Evolutionary conservation across 1,284 basidiomycete genomes (phyloP), one percentile per base, ranked within the genome.

Genomic region (Trichosporon sp.): DNA sequence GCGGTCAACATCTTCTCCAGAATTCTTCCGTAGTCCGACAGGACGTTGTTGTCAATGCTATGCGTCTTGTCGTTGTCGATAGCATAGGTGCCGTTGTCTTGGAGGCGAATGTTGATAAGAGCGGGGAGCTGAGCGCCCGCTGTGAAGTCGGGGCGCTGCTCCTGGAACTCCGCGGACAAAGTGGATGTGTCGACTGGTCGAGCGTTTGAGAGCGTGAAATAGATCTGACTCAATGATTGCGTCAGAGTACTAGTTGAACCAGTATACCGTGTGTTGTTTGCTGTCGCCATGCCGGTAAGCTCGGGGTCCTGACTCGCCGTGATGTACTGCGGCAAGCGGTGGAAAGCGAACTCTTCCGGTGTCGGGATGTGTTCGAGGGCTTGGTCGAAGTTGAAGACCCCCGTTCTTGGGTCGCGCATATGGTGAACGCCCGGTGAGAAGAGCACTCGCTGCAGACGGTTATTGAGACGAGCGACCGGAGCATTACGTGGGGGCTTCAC

Each of bases 171-270:
- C 8, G 78, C 73, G 67, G 87, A 89, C 25, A 93, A 74, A 5
- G 79, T 80, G 2, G 82, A 80, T 1, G 84, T 84, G 71, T 92
- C 85, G 14, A 91, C 83, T 0, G 79, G 78, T 69, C 86, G 88
- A 68, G 88, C 85, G 0, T 76, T 75, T 56, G 74, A 79, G 32
- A 94, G 82, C 2, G 92, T 83, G 74, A 93, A 93, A 78, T 97
- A 98, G 44, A 95, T 87, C 63, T 98, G 94, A 58, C 86, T 85
- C 37, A 97, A 83, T 65, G 95, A 86, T 33, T 89, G 87, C 0
- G 91, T 90, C 65, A 96, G 81, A 10, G 92, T 95, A n/a, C 92
- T 95, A 0, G 95, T 99, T 9, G 91, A 95, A 0, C 95, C 95
- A 16, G 86, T 86, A 76, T 90, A 98, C 31, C 64, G 44, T 16